Conservation (phyloP, 78 protist species). For the Bodo saltans region DNA sequence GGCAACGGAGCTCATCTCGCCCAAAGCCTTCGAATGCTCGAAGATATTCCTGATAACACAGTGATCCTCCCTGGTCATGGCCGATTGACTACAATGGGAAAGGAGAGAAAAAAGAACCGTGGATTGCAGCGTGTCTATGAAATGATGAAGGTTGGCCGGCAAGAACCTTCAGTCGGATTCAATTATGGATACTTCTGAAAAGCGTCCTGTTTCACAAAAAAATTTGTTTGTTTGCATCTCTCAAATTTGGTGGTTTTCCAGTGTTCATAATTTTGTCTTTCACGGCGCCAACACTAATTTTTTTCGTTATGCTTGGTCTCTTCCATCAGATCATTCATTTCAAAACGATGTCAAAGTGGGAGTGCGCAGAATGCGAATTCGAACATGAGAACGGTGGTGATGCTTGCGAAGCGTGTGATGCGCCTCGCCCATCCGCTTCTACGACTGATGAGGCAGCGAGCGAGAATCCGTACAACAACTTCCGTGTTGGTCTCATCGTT, state of each 20-base stretch:
- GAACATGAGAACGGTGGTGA: background rate
- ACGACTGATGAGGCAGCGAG: background rate
- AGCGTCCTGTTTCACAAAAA: too few species aligned
- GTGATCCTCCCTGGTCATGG: background rate
- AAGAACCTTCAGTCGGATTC: background rate
- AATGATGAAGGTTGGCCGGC: background rate
- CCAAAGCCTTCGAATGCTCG: background rate
- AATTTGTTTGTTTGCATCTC: too few species aligned
- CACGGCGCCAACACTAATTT: too few species aligned
- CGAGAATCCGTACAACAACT: background rate
- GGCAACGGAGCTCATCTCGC: background rate
- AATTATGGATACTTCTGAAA: too few species aligned
- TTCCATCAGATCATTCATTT: too few species aligned
- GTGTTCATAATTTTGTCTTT: too few species aligned
- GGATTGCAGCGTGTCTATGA: background rate
- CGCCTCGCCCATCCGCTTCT: background rate
- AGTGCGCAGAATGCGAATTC: background rate
- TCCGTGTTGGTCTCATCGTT: background rate
- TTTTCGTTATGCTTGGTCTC: too few species aligned
- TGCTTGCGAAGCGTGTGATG: conserved; percentile 12
- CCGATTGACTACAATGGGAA: background rate
- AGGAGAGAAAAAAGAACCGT: background rate
- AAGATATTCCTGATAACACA: background rate
- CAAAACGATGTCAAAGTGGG: too few species aligned
- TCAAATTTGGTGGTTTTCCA: too few species aligned